Evolutionary conservation across 306 rosid genomes (phyloP), one percentile per base, ranked within the genome.

Genomic region (Cotoneaster glaucophyllus): DNA sequence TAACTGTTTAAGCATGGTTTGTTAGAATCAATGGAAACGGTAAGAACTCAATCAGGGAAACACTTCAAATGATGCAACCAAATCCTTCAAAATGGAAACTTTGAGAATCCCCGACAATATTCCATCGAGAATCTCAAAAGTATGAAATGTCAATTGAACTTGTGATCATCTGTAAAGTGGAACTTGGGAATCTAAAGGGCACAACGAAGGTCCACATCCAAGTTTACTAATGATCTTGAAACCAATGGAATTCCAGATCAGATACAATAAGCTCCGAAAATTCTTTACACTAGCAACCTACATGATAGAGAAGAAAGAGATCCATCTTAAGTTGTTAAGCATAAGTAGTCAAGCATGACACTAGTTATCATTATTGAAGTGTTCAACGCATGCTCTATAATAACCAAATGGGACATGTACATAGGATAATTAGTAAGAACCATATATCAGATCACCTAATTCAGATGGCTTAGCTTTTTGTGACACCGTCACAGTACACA

Each of bases 1-100:
- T 9, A 64, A 64, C 6, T 31, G 22, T 31, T 64, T 64, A 31
- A 9, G 68, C 8, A 18, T 8, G 65, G 32, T 61, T 24, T 61
- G 68, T 32, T 29, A 31, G 14, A 64, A 64, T 64, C 41, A 41
- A 59, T 6, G 21, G n/a, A 22, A 15, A 26, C 2, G 18, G 15
- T 6, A 9, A 65, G 65, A 74, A 74, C 14, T 74, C 44, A 74
- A 74, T 43, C 29, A 61, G 61, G 37, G 13, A 43, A 25, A 41
- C 39, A 9, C 12, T 6, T 11, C 18, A 41, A 24, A 57, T 41
- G 26, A 73, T 59, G 12, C 19, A 59, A 59, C 37, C 58, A 58
- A 59, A 73, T 58, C 68, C 18, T 41, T 72, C 66, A 22, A 72
- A 15, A 73, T 73, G 67, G 28, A 74, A 61, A 74, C 28, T 12